Conservation (phyloP, 306 rosid species). For the Lathyrus sativus region DNA sequence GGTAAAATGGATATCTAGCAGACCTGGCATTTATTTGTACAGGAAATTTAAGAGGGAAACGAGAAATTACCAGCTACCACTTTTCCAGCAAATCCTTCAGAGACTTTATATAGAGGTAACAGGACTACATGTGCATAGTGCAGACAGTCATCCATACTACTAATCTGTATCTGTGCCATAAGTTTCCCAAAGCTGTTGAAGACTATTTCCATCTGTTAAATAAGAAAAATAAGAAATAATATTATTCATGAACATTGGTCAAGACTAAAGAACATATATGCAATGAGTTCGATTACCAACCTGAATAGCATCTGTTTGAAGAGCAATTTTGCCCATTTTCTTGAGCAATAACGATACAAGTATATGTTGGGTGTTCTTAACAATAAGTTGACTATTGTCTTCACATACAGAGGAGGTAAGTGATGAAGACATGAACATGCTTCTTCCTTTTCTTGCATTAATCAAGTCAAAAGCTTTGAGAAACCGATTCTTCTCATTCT, state of each 20-base stretch:
- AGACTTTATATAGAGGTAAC: conserved; percentile 77
- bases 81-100: conserved; percentile 84
- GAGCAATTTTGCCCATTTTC: conserved; percentile 77
- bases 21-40: conserved; percentile 3
- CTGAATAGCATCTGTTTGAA: conserved; percentile 76
- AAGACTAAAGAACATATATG: conserved; percentile 19
- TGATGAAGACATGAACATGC: conserved; percentile 52
- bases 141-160: conserved; percentile 52
- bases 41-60: conserved; percentile 8
- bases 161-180: conserved; percentile 49
- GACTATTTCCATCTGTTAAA: conserved; percentile 72
- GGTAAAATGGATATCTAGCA: conserved; percentile 19
- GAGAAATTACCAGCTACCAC: conserved; percentile 56
- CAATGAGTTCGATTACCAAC: conserved; percentile 44
- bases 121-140: conserved; percentile 60
- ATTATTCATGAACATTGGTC: conserved; percentile 23
- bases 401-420: conserved; percentile 42
- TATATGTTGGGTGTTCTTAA: conserved; percentile 40
- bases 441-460: conserved; percentile 70
- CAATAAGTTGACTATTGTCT: conserved; percentile 40
- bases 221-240: conserved; percentile 35
- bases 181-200: conserved; percentile 60
- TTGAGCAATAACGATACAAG: conserved; percentile 70
- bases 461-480: conserved; percentile 73
- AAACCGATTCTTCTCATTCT: conserved; percentile 64